A percentile compares a stretch with the other conserved stretches of the same genome.
Evolutionary conservation across 1,284 basidiomycete species (phyloP).

Genomic region (Pascua sp.): DNA sequence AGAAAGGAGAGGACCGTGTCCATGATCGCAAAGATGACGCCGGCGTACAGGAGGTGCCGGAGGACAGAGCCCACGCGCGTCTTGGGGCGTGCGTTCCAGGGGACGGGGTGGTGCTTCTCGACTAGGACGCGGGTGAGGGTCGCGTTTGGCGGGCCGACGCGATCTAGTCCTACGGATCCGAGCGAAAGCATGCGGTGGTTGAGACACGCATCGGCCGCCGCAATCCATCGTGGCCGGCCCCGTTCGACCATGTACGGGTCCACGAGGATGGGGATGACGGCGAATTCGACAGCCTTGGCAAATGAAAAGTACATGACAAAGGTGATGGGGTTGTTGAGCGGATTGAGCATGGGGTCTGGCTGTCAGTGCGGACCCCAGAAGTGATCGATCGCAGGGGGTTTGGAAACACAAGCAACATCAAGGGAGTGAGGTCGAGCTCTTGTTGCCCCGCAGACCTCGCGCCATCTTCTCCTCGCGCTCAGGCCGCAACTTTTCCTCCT

Average conservation of each 20-base stretch:
- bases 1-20: neutral
- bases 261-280: slow-evolving; percentile 10
- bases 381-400: slow-evolving; percentile 15
- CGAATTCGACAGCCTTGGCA: slow-evolving; percentile 33
- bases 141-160: neutral
- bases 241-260: slow-evolving; percentile 31
- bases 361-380: neutral
- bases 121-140: neutral
- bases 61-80: neutral
- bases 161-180: slow-evolving; percentile 21
- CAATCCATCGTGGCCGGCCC: slow-evolving; percentile 14
- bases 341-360: slow-evolving; percentile 12
- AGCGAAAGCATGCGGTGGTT: slow-evolving; percentile 37
- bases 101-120: neutral
- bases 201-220: slow-evolving; percentile 27
- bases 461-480: slow-evolving; percentile 24
- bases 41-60: neutral
- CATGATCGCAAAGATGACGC: neutral
- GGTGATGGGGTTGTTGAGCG: slow-evolving; percentile 30
- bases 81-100: neutral
- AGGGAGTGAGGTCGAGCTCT: too few relatives aligned
- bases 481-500: too few relatives aligned
- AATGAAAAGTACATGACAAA: slow-evolving; percentile 9
- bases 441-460: too few relatives aligned
- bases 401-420: slow-evolving; percentile 34